Conservation (phyloP, 2,329 filamentous ascomycete species). For the Alternaria burnsii region DNA sequence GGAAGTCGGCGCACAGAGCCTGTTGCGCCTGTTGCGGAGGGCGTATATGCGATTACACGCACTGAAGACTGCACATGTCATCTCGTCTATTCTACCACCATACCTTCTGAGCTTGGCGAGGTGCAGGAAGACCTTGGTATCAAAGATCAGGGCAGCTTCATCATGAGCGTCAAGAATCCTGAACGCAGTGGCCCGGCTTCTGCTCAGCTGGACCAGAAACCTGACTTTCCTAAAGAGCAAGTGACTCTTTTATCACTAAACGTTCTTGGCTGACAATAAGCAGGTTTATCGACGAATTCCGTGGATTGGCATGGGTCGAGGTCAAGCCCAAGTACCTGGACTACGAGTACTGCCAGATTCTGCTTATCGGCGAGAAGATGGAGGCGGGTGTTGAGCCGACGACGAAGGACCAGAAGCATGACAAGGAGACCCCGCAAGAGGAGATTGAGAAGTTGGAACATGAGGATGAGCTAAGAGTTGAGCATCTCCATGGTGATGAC, state of each 20-base stretch:
- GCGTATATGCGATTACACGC: constrained; percentile 81
- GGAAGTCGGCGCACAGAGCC: constrained; percentile 74
- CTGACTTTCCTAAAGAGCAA: constrained; percentile 76
- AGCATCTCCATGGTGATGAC: constrained; percentile 66
- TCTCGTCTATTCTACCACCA: constrained; percentile 79
- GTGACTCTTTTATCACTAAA: constrained; percentile 30
- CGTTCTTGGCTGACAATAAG: constrained; percentile 14
- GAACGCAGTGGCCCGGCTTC: constrained; percentile 71
- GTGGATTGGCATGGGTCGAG: constrained; percentile 76
- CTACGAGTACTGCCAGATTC: constrained; percentile 76
- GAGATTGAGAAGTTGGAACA: constrained; percentile 78
- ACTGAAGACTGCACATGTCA: constrained; percentile 74
- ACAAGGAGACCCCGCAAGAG: constrained; percentile 70
- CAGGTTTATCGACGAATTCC: constrained; percentile 76
- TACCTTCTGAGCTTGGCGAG: constrained; percentile 73
- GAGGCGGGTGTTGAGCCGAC: constrained; percentile 66
- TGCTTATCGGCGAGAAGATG: constrained; percentile 76
- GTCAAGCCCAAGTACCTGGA: constrained; percentile 77
- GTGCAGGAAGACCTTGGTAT: constrained; percentile 80
- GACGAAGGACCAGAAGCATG: constrained; percentile 63
- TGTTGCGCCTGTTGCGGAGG: constrained; percentile 80
- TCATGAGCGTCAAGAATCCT: constrained; percentile 83
- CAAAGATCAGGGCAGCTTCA: constrained; percentile 75
- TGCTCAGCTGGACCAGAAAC: constrained; percentile 68
- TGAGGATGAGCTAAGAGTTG: constrained; percentile 75